Evolutionary conservation across 768 basidiomycete species (phyloP), one percentile per base, ranked within the genome.

Genomic region (Lactarius sp.): DNA sequence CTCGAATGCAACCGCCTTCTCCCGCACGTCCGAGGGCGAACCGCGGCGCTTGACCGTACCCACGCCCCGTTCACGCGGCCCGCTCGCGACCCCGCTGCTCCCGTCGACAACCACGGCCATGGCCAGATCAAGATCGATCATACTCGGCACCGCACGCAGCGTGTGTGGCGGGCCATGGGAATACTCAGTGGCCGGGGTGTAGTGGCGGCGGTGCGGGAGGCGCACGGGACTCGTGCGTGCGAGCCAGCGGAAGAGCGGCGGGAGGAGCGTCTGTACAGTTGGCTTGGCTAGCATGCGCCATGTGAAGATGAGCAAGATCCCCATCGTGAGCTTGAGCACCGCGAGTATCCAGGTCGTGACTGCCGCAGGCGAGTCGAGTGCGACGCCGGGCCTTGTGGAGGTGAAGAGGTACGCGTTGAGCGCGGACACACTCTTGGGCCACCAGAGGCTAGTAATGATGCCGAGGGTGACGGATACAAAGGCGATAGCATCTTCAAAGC

Each of bases 401-500:
- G 61, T 61, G 59, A 77, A 72, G 54, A 74, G 74, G 20, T 63
- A 62, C 13, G 68, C 49, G 53, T 71, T 70, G 60, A 79, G 71
- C 18, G 78, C 80, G 7, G 66, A 61, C 49, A 74, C 73, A 44
- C 78, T 79, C 12, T 61, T 68, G 70, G 79, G 79, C 34, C 74
- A 78, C 94, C 94, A 97, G 50, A 82, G 79, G 0, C 84, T 85
- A 0, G 94, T 71, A 27, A 83, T 76, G n/a, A 80, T 77, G n/a
- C 96, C 96, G 41, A 89, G 77, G 18, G 91, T 79, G 47, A 94
- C 94, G 33, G 90, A 87, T n/a, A 90, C 76, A 66, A 94, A 88
- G 0, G 95, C 94, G 56, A 98, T 95, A 3, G 95, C 92, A 70
- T 98, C 96, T 71, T 97, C 96, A 74, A 97, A 99, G 75, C 96